Evolutionary conservation across 331 rosid species (phyloP), one percentile per base, ranked within the genome.

Genomic region (Erythrophleum ivorense): DNA sequence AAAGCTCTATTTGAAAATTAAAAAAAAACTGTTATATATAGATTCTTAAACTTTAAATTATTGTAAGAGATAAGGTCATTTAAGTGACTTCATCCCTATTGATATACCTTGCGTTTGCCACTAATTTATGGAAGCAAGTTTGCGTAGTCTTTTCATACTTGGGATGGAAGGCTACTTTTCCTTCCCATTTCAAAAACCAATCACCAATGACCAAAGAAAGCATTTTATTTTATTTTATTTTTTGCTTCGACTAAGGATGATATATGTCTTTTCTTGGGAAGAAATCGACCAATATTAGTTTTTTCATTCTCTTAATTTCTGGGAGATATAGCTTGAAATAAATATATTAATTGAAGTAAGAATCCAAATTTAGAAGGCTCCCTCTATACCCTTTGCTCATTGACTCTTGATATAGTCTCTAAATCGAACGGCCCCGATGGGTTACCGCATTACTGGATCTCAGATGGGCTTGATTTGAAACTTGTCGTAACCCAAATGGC

Each of bases 141-240:
- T 11, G 21, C 15, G 10, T 45, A 0, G 48, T 43, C 54, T 69
- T 43, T 31, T 40, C 16, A 1, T 19, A 45, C 55, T 86, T 92
- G 80, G 58, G 67, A 36, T 15, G 67, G 78, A 85, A 80, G 87
- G 78, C 87, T 81, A 78, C 94, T 84, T 84, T 43, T 4, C 74
- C 55, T 46, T 75, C 82, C 84, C 31, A 75, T 19, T 43, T 5
- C 2, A 29, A 71, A 53, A 71, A 69, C 52, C 82, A 55, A 49
- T 84, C 76, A 82, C 83, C 83, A 34, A 57, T 36, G 29, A 24
- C 64, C 84, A 66, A 80, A 82, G 83, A 78, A 84, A 85, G 81
- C 84, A 89, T 76, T 68, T 75, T 21, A 54, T 86, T 73, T 46
- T 24, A 24, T 24, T 24, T 24, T 24, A 24, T 24, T 24, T 24